phyloP scores from a whole-genome alignment of 352 stramenopile species.

The Globisporangium paroecandrum region DNA sequence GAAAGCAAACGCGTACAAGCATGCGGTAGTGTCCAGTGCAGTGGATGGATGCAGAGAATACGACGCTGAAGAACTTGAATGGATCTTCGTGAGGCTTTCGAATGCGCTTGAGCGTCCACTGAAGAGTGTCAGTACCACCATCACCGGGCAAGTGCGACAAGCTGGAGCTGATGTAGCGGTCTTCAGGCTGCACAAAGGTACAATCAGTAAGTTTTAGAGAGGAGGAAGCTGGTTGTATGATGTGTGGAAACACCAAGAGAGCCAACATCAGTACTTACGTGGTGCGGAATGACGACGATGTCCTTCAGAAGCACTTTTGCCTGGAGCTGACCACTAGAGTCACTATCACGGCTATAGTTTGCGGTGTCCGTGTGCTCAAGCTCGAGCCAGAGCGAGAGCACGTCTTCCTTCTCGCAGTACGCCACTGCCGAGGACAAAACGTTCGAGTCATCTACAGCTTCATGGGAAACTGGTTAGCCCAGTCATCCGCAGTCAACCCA shows the following conservation, averaged over 20 bases:
- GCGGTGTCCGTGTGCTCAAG: neutral
- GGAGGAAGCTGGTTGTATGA: neutral
- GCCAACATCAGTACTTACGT: neutral
- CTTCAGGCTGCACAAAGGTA: neutral
- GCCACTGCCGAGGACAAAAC: slow-evolving; percentile 19
- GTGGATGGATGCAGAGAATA: slow-evolving; percentile 5
- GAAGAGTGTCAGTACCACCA: neutral
- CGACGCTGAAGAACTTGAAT: neutral
- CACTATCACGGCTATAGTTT: neutral
- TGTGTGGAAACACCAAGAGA: neutral
- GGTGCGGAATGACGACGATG: slow-evolving; percentile 3
- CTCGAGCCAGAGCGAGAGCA: slow-evolving; percentile 16
- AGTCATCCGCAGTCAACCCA: neutral
- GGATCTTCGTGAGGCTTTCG: neutral
- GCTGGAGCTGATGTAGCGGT: slow-evolving; percentile 5
- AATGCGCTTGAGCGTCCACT: neutral
- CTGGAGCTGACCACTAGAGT: neutral
- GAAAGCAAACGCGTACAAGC: slow-evolving; percentile 1
- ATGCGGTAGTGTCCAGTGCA: neutral
- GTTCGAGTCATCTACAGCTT: slow-evolving; percentile 4
- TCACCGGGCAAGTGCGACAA: neutral
- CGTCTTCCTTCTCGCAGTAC: slow-evolving; percentile 21
- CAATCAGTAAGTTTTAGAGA: neutral
- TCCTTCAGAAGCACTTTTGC: neutral
- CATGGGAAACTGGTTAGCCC: neutral